Base-by-base conservation (phyloP, 2,329 filamentous ascomycete genomes). In the Pestalotiopsis sp. region DNA sequence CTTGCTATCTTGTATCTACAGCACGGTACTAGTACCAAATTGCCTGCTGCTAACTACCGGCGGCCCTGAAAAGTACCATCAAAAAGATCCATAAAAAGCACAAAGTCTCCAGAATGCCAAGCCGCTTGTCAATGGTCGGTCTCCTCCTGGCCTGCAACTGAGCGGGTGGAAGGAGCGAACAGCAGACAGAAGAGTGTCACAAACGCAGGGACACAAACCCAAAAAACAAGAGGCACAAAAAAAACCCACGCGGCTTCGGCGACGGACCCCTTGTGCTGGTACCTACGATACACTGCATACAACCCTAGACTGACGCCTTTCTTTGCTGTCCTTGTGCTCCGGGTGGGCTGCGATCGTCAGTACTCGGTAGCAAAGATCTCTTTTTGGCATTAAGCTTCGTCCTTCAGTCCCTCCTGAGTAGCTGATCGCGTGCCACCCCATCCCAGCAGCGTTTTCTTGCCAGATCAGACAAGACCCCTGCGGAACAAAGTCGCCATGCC, bases 401-500 rank as follows among this genome's bases (percentile, higher is more conserved):
- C 31, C 11, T 20, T n/a, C 27, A 65, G 45, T 65, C 63, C 49
- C 49, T 39, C 45, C 63, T 65, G 63, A 65, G 63, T 55, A 65
- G 41, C 63, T 65, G 63, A 58, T 65, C 63, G 63, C 63, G 63
- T 65, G 63, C 63, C 39, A 57, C 63, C 41, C 11, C 13, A n/a
- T 9, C 45, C 17, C 14, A n/a, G 45, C 17, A 52, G 17, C 45
- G 9, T n/a, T 52, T 52, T 52, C 41, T n/a, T 20, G 45, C 45
- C 17, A 27, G 57, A 59, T 59, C 27, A 59, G 27, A 59, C 23
- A 59, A 31, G 27, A 27, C 27, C 57, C 57, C 27, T 59, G 57
- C 57, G 57, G 57, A 59, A 59, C 25, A 59, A 17, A 36, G 27
- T 36, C 23, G 14, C 57, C 27, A 59, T 59, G 57, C 57, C 45